A percentile compares a stretch with the other conserved stretches of the same genome.
phyloP scores from a whole-genome alignment of 2,329 filamentous ascomycete species.

The Alternaria ethzedia region DNA sequence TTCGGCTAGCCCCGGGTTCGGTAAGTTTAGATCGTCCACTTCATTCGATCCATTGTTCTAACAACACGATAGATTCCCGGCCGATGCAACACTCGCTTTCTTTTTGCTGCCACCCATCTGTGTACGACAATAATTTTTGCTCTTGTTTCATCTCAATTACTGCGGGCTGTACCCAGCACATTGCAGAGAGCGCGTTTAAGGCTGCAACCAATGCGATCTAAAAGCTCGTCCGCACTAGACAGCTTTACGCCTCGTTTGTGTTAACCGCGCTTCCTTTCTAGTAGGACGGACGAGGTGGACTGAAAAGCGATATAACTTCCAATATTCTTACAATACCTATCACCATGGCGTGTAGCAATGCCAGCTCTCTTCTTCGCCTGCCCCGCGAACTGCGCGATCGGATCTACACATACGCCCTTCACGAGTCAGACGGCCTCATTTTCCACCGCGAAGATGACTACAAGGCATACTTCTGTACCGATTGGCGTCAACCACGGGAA shows the following conservation, averaged over 20 bases:
- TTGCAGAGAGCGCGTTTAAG: not conserved
- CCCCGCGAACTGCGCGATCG: not conserved
- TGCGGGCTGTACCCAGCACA: not conserved
- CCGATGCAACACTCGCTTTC: not conserved
- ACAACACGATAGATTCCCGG: not conserved
- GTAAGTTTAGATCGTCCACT: not conserved
- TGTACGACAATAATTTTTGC: not conserved
- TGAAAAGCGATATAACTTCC: not conserved
- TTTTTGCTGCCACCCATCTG: not conserved
- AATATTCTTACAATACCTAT: not conserved
- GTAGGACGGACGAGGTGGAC: not conserved
- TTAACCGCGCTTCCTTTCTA: not conserved
- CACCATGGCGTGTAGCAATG: not conserved
- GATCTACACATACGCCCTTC: not conserved
- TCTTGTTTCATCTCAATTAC: not conserved
- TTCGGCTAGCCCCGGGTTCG: conserved; percentile 20
- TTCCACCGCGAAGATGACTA: not conserved
- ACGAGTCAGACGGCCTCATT: not conserved
- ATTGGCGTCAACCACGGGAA: not conserved
- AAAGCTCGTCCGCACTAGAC: not conserved
- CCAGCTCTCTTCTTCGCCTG: not conserved
- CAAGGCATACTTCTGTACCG: not conserved
- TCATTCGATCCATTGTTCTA: not conserved
- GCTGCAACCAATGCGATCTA: not conserved
- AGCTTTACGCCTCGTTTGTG: not conserved